Conservation (phyloP, 2,329 filamentous ascomycete genomes). For the Aspergillus jensenii region DNA sequence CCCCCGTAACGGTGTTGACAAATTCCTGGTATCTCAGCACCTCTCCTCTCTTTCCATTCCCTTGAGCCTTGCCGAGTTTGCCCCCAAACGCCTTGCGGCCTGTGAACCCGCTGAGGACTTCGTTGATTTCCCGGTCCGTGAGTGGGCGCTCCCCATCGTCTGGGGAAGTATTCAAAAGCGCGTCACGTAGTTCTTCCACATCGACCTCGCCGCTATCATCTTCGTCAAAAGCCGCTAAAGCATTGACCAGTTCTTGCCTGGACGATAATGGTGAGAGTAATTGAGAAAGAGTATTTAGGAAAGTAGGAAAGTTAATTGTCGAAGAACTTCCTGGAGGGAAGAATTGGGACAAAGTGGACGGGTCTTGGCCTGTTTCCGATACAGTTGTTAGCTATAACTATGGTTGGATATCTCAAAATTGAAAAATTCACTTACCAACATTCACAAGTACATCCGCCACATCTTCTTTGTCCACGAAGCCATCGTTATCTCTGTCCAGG, state of each 20-base stretch:
- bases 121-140: constrained; percentile 75
- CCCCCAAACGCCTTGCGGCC: constrained; percentile 79
- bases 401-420: background rate
- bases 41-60: constrained; percentile 67
- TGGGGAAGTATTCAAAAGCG: constrained; percentile 76
- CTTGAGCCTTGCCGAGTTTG: constrained; percentile 46
- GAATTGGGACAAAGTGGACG: constrained; percentile 73
- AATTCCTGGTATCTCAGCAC: constrained; percentile 96
- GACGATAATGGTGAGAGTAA: constrained; percentile 74
- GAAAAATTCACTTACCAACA: constrained; percentile 57
- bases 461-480: constrained; percentile 76
- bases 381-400: background rate
- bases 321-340: constrained; percentile 72
- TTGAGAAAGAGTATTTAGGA: constrained; percentile 77
- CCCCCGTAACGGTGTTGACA: constrained; percentile 67
- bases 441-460: constrained; percentile 85
- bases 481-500: constrained; percentile 84
- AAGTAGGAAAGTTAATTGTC: constrained; percentile 79
- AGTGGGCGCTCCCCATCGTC: constrained; percentile 67
- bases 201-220: constrained; percentile 94
- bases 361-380: constrained; percentile 66
- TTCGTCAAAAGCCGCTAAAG: constrained; percentile 93
- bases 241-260: constrained; percentile 76
- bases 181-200: constrained; percentile 75
- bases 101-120: constrained; percentile 82